phyloP scores from a whole-genome alignment of 2,329 filamentous ascomycete species.

The Waltergamsia citrina region DNA sequence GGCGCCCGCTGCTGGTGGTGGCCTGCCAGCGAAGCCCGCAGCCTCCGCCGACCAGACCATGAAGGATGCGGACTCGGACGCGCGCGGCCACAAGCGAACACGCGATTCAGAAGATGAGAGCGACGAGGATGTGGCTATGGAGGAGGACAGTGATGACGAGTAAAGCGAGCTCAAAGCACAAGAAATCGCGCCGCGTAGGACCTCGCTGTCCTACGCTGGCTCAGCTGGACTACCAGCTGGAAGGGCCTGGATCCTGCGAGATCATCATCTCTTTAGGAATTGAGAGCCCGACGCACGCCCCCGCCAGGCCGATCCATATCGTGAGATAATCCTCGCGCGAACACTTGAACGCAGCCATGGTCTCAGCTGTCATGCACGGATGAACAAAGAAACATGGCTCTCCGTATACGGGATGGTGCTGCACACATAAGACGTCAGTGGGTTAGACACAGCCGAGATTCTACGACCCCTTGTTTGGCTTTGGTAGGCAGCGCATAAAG shows the following conservation, averaged over 20 bases:
- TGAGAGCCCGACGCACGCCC: slow-evolving; percentile 69
- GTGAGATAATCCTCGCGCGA: slow-evolving; percentile 64
- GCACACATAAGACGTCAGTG: slow-evolving; percentile 27
- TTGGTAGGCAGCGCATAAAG: not conserved
- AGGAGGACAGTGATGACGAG: slow-evolving; percentile 65
- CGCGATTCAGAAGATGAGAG: slow-evolving; percentile 59
- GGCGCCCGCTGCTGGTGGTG: slow-evolving; percentile 26
- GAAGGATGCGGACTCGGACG: slow-evolving; percentile 43
- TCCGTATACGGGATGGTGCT: slow-evolving; percentile 78
- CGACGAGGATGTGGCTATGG: slow-evolving; percentile 60
- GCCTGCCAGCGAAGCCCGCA: slow-evolving; percentile 38
- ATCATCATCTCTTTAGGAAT: slow-evolving; percentile 67
- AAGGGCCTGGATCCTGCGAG: slow-evolving; percentile 5
- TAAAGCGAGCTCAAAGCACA: slow-evolving; percentile 19
- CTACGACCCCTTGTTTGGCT: not conserved
- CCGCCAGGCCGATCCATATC: slow-evolving; percentile 83
- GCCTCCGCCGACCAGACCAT: slow-evolving; percentile 35
- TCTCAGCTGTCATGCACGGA: slow-evolving; percentile 79
- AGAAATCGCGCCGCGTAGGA: no score
- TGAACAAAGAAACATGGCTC: slow-evolving; percentile 83
- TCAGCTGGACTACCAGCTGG: not conserved
- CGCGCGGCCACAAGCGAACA: slow-evolving; percentile 59
- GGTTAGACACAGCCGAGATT: slow-evolving; percentile 18
- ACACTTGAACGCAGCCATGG: slow-evolving; percentile 59
- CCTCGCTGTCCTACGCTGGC: not conserved